phyloP scores from a whole-genome alignment of 2,329 filamentous ascomycete species.

The Diaporthe citri region DNA sequence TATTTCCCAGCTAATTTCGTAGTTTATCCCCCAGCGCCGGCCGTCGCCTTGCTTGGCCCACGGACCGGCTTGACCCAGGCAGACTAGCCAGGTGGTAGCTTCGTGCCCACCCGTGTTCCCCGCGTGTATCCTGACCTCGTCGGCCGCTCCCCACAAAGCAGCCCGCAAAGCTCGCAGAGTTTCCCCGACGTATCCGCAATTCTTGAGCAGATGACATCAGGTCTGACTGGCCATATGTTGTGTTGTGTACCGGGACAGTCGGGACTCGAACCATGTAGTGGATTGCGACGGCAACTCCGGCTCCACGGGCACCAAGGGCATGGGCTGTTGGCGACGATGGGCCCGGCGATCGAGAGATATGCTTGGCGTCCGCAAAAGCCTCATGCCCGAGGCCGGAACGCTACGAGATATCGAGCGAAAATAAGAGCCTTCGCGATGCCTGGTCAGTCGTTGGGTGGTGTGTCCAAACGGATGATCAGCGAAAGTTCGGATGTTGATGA shows the following conservation, averaged over 20 bases:
- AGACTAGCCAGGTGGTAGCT: not conserved
- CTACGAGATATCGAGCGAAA: constrained; percentile 12
- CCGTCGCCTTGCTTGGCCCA: not conserved
- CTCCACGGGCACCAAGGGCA: not conserved
- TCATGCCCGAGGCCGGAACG: not conserved
- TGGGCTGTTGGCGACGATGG: not conserved
- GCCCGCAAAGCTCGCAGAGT: not conserved
- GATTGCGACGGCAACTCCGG: constrained; percentile 18
- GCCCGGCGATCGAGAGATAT: not conserved
- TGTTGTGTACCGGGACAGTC: not conserved
- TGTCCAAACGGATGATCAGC: constrained; percentile 10
- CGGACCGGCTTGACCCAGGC: not conserved
- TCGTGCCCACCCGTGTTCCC: constrained; percentile 3
- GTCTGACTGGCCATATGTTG: not conserved
- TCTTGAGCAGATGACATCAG: constrained; percentile 12
- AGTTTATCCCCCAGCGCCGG: not conserved
- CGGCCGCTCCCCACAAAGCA: constrained; percentile 12
- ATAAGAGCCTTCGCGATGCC: not conserved
- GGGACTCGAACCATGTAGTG: not conserved
- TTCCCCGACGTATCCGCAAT: constrained; percentile 20
- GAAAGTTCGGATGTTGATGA: constrained; percentile 5
- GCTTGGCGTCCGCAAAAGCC: constrained; percentile 2
- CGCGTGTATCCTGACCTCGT: not conserved
- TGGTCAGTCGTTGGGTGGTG: not conserved
- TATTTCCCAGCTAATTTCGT: constrained; percentile 15